Percentiles rank a stretch among this genome's conserved stretches.
phyloP scores from a whole-genome alignment of 495 filamentous ascomycete species.

The Lophiotrema nucula region DNA sequence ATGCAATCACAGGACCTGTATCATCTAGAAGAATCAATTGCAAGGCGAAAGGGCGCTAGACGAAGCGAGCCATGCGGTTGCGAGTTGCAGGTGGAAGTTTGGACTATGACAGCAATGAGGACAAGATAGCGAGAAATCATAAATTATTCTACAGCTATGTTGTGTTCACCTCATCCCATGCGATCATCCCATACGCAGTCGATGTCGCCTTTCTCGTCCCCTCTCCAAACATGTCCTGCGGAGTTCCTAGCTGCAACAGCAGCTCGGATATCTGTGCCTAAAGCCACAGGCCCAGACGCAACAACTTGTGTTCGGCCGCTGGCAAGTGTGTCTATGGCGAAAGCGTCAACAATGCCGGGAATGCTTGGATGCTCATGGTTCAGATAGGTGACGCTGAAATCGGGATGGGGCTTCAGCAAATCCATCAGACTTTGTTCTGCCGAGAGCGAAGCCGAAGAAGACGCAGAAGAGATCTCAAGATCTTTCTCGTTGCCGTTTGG shows the following conservation, averaged over 20 bases:
- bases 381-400: conserved; percentile 27
- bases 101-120: no score
- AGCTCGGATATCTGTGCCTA: conserved; percentile 55
- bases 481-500: conserved; percentile 3
- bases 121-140: no score
- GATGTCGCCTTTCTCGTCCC: conserved; percentile 57
- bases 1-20: no score
- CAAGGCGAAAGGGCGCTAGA: no score
- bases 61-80: no score
- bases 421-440: not conserved
- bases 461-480: not conserved
- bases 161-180: conserved; percentile 9
- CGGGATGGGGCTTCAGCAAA: not conserved
- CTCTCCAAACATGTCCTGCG: conserved; percentile 17
- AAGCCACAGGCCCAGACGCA: conserved; percentile 60
- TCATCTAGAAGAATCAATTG: no score
- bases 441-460: conserved; percentile 1
- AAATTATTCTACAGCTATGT: no score
- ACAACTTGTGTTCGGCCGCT: conserved; percentile 56
- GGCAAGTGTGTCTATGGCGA: conserved; percentile 30
- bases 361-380: conserved; percentile 35
- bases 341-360: conserved; percentile 33
- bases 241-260: conserved; percentile 49
- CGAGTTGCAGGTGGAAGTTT: no score
- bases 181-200: conserved; percentile 53